A percentile compares a stretch with the other conserved stretches of the same genome.
Evolutionary conservation across 768 basidiomycete genomes (phyloP).

Genomic region (Lentinula edodes): DNA sequence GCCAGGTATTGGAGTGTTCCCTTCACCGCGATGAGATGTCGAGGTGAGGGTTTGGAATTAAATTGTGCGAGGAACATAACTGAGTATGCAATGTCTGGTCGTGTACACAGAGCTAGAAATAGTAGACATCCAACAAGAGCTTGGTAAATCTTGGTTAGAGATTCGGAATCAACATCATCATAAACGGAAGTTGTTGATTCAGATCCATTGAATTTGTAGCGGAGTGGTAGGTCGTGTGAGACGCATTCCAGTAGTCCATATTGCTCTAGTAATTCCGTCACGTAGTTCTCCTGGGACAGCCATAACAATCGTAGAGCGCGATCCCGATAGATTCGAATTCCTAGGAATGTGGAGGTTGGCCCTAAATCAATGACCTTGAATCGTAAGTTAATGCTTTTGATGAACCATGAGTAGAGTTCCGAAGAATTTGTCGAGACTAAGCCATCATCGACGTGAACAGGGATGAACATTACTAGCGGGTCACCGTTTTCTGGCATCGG

Average conservation of each 20-base stretch:
- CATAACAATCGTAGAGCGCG: background rate
- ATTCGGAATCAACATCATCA: too few relatives aligned
- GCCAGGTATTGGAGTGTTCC: too few relatives aligned
- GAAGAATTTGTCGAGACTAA: background rate
- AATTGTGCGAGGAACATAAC: too few relatives aligned
- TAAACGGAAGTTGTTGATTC: background rate
- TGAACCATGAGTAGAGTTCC: constrained; percentile 1
- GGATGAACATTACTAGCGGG: background rate
- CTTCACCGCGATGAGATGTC: too few relatives aligned
- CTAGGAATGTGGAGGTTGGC: constrained; percentile 7
- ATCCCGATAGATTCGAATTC: constrained; percentile 14
- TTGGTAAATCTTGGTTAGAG: too few relatives aligned
- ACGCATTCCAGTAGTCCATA: background rate
- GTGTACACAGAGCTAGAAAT: too few relatives aligned
- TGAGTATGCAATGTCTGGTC: too few relatives aligned
- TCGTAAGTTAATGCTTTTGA: constrained; percentile 2
- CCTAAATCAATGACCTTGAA: constrained; percentile 11
- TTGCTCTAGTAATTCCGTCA: background rate
- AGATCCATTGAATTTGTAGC: background rate
- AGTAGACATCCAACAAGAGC: too few relatives aligned
- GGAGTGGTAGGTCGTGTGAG: background rate
- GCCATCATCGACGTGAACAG: constrained; percentile 5
- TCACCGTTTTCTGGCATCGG: too few relatives aligned
- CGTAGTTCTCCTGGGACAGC: constrained; percentile 10
- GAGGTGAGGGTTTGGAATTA: too few relatives aligned